These are phyloP conservation scores for Colletotrichum simmondsii DNA, from an alignment of 2,329 filamentous ascomycete genomes.

Conservation along the genomic window DNA sequence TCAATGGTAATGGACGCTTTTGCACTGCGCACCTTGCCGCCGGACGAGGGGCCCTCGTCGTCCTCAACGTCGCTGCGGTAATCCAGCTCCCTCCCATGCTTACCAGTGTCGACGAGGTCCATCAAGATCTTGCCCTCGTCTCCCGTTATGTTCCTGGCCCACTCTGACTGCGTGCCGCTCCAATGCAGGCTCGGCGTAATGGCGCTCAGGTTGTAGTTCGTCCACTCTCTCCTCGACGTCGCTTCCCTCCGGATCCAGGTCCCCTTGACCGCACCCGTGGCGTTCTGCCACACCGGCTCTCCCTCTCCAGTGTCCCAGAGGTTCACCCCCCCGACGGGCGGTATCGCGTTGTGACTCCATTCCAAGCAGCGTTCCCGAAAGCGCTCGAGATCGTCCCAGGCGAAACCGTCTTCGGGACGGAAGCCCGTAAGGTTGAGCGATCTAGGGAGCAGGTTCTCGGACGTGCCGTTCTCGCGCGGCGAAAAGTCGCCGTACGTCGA, in stretches of 20 bases:
- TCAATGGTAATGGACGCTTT: conserved; percentile 77
- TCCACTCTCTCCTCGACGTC: conserved; percentile 57
- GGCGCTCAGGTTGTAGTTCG: conserved; percentile 71
- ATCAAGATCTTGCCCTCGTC: conserved; percentile 75
- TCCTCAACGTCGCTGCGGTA: conserved; percentile 53
- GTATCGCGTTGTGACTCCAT: conserved; percentile 65
- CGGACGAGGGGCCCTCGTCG: conserved; percentile 48
- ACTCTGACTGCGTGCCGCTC: conserved; percentile 66
- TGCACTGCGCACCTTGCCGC: conserved; percentile 73
- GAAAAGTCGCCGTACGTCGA: conserved; percentile 71
- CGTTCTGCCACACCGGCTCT: conserved; percentile 76
- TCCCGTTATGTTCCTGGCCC: conserved; percentile 85
- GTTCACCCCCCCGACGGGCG: conserved; percentile 51
- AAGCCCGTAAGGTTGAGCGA: conserved; percentile 83
- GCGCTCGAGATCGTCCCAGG: conserved; percentile 77
- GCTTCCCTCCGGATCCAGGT: conserved; percentile 74
- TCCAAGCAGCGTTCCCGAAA: conserved; percentile 75
- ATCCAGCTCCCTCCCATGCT: conserved; percentile 58
- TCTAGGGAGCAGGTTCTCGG: conserved; percentile 39
- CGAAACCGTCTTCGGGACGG: conserved; percentile 77
- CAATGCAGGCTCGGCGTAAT: conserved; percentile 76
- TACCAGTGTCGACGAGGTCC: conserved; percentile 59
- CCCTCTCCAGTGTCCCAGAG: conserved; percentile 51
- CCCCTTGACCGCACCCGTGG: conserved; percentile 81
- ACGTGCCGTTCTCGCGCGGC: conserved; percentile 46